Conservation (phyloP, 768 basidiomycete genomes). For the Pisolithus marmoratus region DNA sequence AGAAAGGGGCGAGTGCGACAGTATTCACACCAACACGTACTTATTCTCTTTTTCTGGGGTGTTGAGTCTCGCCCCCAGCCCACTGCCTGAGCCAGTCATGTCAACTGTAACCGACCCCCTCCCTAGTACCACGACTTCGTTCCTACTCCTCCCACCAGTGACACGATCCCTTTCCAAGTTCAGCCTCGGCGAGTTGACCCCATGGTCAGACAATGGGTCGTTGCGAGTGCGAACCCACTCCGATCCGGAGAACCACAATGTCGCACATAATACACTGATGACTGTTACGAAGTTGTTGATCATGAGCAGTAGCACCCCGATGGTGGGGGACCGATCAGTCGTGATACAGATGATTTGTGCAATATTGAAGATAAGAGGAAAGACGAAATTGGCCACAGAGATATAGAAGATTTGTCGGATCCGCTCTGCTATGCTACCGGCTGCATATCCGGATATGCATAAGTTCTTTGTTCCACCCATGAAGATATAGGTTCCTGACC, state of each 20-base stretch:
- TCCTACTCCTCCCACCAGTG: neutral
- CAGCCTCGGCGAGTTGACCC: neutral
- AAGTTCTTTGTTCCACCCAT: neutral
- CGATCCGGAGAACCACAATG: constrained; percentile 21
- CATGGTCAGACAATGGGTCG: neutral
- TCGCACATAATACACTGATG: constrained; percentile 33
- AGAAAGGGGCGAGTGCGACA: no score
- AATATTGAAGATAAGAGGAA: constrained; percentile 32
- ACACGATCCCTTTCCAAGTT: neutral
- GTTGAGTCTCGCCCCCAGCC: neutral
- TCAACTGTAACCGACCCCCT: neutral
- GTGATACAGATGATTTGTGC: constrained; percentile 25
- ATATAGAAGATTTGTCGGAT: constrained; percentile 32
- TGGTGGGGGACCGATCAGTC: neutral
- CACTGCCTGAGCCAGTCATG: neutral
- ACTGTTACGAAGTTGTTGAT: constrained; percentile 27
- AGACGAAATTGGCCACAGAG: constrained; percentile 32
- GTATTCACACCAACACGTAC: no score
- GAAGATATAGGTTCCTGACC: neutral
- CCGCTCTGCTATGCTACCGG: constrained; percentile 17
- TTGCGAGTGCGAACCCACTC: constrained; percentile 2
- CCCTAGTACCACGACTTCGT: neutral
- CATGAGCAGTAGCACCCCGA: constrained; percentile 3
- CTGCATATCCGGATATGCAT: neutral
- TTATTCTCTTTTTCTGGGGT: no score